phyloP scores from a whole-genome alignment of 768 basidiomycete genomes.

The Daedaleopsis nitida region DNA sequence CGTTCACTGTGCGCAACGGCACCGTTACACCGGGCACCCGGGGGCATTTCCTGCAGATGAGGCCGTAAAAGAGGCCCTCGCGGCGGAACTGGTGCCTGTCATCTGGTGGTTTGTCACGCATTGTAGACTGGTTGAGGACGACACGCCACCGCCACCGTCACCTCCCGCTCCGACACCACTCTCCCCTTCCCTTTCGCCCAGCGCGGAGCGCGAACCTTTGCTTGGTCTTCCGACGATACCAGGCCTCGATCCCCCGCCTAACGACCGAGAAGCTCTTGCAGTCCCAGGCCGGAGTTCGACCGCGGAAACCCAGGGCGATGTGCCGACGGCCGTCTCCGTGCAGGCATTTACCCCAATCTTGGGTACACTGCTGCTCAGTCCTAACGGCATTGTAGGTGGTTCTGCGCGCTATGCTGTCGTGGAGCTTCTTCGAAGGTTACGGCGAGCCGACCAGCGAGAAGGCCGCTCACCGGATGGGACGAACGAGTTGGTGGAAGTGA shows the following conservation, averaged over 20 bases:
- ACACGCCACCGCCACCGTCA: constrained; percentile 12
- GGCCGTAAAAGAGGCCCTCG: constrained; percentile 84
- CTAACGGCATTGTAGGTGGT: constrained; percentile 72
- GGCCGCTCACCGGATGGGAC: constrained; percentile 1
- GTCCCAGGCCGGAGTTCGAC: constrained; percentile 27
- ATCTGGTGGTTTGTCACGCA: constrained; percentile 91
- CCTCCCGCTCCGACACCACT: constrained; percentile 14
- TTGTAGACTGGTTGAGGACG: constrained; percentile 31
- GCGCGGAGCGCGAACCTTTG: neutral
- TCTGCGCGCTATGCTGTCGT: constrained; percentile 77
- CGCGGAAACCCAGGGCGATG: constrained; percentile 28
- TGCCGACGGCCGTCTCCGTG: constrained; percentile 59
- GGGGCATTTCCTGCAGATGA: constrained; percentile 57
- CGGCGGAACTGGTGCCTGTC: constrained; percentile 74
- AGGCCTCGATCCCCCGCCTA: neutral
- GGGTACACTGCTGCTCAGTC: constrained; percentile 83
- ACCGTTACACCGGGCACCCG: constrained; percentile 4
- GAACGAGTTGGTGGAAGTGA: neutral
- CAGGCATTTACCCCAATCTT: constrained; percentile 91
- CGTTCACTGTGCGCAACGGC: constrained; percentile 7
- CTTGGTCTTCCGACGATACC: constrained; percentile 6
- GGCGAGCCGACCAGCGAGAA: constrained; percentile 52
- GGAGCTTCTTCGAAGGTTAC: constrained; percentile 71
- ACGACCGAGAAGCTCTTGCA: constrained; percentile 23
- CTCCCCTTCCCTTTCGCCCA: neutral